Evolutionary conservation across 2,329 filamentous ascomycete species (phyloP).

Genomic region (Botrytis tulipae): DNA sequence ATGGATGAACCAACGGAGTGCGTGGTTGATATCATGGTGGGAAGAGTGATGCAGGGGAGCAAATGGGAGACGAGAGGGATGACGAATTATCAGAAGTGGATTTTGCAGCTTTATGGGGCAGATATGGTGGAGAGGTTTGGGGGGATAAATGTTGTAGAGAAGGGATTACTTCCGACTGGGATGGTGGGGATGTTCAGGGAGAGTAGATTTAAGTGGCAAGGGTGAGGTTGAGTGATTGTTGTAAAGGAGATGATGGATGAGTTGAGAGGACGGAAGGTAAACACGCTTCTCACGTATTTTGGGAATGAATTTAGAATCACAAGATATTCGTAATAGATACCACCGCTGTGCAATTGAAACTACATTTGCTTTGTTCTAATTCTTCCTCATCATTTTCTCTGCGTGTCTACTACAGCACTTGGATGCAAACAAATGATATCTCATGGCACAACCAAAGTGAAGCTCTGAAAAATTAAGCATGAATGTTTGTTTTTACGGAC

Average conservation of each 20-base stretch:
- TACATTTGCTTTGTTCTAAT: neutral
- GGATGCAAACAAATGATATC: neutral
- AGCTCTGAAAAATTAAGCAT: neutral
- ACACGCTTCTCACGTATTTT: neutral
- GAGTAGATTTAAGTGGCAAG: slow-evolving; percentile 41
- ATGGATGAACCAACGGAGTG: neutral
- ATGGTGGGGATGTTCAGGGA: slow-evolving; percentile 41
- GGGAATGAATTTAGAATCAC: neutral
- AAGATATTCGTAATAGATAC: neutral
- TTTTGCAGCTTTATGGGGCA: slow-evolving; percentile 40
- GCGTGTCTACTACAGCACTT: neutral
- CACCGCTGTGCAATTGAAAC: neutral
- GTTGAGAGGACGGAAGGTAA: neutral
- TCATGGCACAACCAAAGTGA: neutral
- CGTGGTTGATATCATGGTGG: neutral
- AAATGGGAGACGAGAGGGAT: neutral
- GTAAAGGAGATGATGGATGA: neutral
- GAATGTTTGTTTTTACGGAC: neutral
- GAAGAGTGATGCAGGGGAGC: neutral
- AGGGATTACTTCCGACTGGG: slow-evolving; percentile 42
- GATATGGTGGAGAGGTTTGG: slow-evolving; percentile 43
- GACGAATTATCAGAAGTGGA: slow-evolving; percentile 41
- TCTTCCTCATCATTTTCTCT: neutral
- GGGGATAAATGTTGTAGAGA: slow-evolving; percentile 41
- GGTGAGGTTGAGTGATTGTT: slow-evolving; percentile 35